Conservation (phyloP, 179 eudicot species). For the Spinacia oleracea region DNA sequence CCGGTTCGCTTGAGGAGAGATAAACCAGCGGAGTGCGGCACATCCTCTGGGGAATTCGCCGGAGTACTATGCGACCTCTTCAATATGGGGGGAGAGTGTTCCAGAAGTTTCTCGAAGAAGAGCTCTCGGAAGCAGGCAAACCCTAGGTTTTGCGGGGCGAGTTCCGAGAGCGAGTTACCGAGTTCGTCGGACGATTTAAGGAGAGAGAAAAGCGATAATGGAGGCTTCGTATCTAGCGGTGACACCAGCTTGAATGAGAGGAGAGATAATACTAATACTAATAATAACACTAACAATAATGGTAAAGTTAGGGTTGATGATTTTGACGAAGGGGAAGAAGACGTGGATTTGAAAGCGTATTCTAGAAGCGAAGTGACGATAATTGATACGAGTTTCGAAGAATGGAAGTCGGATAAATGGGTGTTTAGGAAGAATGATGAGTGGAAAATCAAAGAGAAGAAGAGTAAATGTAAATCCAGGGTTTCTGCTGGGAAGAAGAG, state of each 20-base stretch:
- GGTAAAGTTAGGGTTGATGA: not conserved
- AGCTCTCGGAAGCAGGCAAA: conserved; percentile 57
- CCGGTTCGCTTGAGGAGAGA: not conserved
- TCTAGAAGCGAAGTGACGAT: conserved; percentile 67
- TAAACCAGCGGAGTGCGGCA: conserved; percentile 10
- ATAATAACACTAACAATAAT: no score
- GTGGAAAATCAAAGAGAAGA: conserved; percentile 73
- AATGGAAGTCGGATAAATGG: conserved; percentile 66
- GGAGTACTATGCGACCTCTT: conserved; percentile 55
- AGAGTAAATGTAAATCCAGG: conserved; percentile 27
- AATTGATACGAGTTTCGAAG: conserved; percentile 58
- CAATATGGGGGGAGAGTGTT: conserved; percentile 41
- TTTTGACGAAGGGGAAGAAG: conserved; percentile 27
- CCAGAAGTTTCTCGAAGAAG: conserved; percentile 31
- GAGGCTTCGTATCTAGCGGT: conserved; percentile 26
- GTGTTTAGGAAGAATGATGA: conserved; percentile 67
- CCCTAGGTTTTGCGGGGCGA: conserved; percentile 45
- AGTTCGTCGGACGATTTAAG: conserved; percentile 33
- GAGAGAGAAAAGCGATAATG: conserved; percentile 28
- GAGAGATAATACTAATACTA: not conserved
- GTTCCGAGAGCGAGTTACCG: conserved; percentile 24
- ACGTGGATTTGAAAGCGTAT: conserved; percentile 43
- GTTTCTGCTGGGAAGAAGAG: conserved; percentile 45
- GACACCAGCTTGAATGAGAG: conserved; percentile 32
- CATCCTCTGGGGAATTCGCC: conserved; percentile 16